phyloP scores from a whole-genome alignment of 495 filamentous ascomycete species.

The Copromyces sp. region DNA sequence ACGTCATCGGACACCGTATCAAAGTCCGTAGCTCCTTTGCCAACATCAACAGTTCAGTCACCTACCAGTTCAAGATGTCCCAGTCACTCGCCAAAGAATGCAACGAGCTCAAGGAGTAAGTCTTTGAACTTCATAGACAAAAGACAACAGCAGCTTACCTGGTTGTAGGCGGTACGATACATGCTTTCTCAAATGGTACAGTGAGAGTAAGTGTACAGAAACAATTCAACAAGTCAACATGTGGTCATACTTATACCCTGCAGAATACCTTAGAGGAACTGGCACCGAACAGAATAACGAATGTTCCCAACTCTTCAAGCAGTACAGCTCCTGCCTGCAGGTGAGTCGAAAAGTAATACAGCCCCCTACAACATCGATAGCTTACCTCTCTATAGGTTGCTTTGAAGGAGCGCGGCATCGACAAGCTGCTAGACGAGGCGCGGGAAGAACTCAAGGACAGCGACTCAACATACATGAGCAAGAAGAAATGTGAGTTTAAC shows the following conservation, averaged over 20 bases:
- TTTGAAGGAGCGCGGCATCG: constrained; percentile 75
- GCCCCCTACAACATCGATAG: not conserved
- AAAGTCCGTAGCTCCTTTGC: not conserved
- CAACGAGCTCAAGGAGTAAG: constrained; percentile 81
- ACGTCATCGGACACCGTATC: not conserved
- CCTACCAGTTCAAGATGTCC: constrained; percentile 32
- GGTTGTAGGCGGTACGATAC: constrained; percentile 69
- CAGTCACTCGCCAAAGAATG: constrained; percentile 57
- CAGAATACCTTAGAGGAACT: constrained; percentile 78
- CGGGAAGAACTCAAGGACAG: constrained; percentile 72
- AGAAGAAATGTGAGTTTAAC: constrained; percentile 27
- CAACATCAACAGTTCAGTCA: not conserved
- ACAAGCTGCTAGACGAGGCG: constrained; percentile 77
- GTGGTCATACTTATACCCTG: constrained; percentile 4
- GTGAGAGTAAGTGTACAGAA: constrained; percentile 58
- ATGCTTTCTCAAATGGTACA: constrained; percentile 95
- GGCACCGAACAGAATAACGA: constrained; percentile 61
- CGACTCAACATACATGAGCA: constrained; percentile 60
- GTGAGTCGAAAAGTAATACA: constrained; percentile 34
- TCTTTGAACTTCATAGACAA: not conserved
- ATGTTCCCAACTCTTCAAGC: constrained; percentile 70
- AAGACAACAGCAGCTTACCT: constrained; percentile 2
- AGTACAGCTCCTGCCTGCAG: constrained; percentile 72
- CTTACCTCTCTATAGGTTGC: constrained; percentile 46
- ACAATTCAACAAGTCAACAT: not conserved